Base-by-base conservation (phyloP, 2,329 filamentous ascomycete species). In the Apiospora malaysiana region DNA sequence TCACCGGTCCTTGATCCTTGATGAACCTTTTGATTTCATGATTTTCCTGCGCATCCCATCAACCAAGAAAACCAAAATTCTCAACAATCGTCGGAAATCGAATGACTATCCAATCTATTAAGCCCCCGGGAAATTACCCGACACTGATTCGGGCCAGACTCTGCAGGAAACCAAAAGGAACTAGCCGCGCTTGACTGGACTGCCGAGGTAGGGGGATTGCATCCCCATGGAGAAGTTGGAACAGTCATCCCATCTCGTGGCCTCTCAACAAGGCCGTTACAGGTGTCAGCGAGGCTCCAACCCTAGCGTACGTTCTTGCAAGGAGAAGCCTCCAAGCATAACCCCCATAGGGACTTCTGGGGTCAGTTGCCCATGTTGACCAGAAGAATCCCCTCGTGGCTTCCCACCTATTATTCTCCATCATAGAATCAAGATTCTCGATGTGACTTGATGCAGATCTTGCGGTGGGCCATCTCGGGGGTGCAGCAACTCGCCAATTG, bases 221-320 rank as follows among this genome's bases (percentile, higher is more conserved):
- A 1, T 40, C 56, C 51, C 32, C 56, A 40, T 63, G 56, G 56
- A 63, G 56, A 63, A 63, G 27, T 63, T n/a, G 51, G 27, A 32
- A 59, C 51, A 59, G 51, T n/a, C 56, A 25, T n/a, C 56, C 56
- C 56, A 63, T 37, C 32, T 40, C 18, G 1, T 63, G 32, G 56
- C 32, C 56, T 40, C 56, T 5, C 37, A 63, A 23, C 56, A 63
- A 63, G 56, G 56, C 56, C 32, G 32, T 63, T 40, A 40, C 56
- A 63, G 32, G 37, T 27, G 51, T 18, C 27, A n/a, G 16, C 14
- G 51, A 37, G 51, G 25, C 8, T 40, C 56, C 56, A 63, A n/a
- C 32, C 10, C 9, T 32, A 40, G 9, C 56, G 7, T 14, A 12
- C 27, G 37, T 40, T 32, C 32, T 18, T 63, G 27, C 32, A 40